Evolutionary conservation across 139 green algal genomes (phyloP).

Genomic region (Pycnococcus provasolii): DNA sequence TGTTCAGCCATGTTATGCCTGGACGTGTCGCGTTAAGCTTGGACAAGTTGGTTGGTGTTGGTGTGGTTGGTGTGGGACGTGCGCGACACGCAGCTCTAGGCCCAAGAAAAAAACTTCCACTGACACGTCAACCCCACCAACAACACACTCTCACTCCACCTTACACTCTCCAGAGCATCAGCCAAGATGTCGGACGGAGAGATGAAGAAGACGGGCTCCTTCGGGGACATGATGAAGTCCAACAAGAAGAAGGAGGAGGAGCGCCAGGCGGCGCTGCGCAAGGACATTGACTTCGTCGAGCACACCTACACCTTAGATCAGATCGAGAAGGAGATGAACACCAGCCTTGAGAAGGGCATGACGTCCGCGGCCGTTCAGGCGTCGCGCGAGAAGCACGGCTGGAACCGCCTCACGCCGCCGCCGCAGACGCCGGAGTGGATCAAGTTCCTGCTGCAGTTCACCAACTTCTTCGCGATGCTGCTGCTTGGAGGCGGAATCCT

Average conservation of each 20-base stretch:
- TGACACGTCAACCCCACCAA: too few relatives aligned
- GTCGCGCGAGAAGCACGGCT: constrained; percentile 42
- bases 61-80: too few relatives aligned
- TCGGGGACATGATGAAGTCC: too few relatives aligned
- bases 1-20: too few relatives aligned
- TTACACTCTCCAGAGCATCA: too few relatives aligned
- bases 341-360: constrained; percentile 29
- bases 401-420: constrained; percentile 53
- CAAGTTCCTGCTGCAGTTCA: constrained; percentile 51
- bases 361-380: constrained; percentile 39
- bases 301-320: constrained; percentile 35
- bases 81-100: too few relatives aligned
- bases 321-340: constrained; percentile 38
- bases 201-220: too few relatives aligned
- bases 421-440: constrained; percentile 43
- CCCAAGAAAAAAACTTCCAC: too few relatives aligned
- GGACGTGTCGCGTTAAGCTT: too few relatives aligned
- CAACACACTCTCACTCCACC: too few relatives aligned
- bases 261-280: neutral
- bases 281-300: constrained; percentile 23
- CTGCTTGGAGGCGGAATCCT: constrained; percentile 40
- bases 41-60: too few relatives aligned
- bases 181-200: too few relatives aligned
- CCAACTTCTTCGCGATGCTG: constrained; percentile 48
- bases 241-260: neutral